phyloP scores from a whole-genome alignment of 2,329 filamentous ascomycete species.

The Ilyonectria destructans region DNA sequence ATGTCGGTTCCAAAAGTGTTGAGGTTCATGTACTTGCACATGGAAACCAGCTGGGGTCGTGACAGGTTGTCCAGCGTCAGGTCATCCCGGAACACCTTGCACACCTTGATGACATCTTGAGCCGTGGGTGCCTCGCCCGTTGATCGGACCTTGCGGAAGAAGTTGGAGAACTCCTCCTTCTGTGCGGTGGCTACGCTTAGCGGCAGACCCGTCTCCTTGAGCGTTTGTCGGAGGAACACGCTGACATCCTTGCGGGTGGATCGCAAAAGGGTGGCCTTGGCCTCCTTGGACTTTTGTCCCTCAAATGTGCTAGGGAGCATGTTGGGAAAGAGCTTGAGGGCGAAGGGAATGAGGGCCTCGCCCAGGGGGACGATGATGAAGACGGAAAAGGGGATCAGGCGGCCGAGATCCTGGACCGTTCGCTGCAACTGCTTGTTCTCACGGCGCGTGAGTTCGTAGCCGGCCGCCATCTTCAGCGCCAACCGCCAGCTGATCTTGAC shows the following conservation, averaged over 20 bases:
- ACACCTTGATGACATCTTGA: constrained; percentile 97
- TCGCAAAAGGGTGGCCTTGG: constrained; percentile 86
- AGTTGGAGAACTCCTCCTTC: constrained; percentile 94
- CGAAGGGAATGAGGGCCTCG: constrained; percentile 91
- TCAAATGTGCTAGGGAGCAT: constrained; percentile 98
- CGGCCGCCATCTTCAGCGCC: constrained; percentile 96
- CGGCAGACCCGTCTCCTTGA: constrained; percentile 94
- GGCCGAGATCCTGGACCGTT: constrained; percentile 93
- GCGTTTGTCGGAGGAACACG: constrained; percentile 87
- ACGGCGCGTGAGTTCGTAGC: constrained; percentile 94
- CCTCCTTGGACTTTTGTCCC: constrained; percentile 90
- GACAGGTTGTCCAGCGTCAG: constrained; percentile 97
- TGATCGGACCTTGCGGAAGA: constrained; percentile 95
- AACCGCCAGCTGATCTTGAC: constrained; percentile 93
- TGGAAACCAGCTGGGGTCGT: constrained; percentile 94
- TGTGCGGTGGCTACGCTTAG: constrained; percentile 88
- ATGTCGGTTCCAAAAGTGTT: constrained; percentile 97
- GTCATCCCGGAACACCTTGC: constrained; percentile 99
- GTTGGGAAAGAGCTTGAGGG: constrained; percentile 96
- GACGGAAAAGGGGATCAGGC: constrained; percentile 94
- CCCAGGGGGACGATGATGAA: constrained; percentile 98
- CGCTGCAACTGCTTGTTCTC: constrained; percentile 94
- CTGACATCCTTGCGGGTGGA: constrained; percentile 95
- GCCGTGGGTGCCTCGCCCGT: constrained; percentile 92
- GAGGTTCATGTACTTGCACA: constrained; percentile 98